Evolutionary conservation across 2,329 filamentous ascomycete species (phyloP), one percentile per base, ranked within the genome.

Genomic region (Epichloe gansuensis): DNA sequence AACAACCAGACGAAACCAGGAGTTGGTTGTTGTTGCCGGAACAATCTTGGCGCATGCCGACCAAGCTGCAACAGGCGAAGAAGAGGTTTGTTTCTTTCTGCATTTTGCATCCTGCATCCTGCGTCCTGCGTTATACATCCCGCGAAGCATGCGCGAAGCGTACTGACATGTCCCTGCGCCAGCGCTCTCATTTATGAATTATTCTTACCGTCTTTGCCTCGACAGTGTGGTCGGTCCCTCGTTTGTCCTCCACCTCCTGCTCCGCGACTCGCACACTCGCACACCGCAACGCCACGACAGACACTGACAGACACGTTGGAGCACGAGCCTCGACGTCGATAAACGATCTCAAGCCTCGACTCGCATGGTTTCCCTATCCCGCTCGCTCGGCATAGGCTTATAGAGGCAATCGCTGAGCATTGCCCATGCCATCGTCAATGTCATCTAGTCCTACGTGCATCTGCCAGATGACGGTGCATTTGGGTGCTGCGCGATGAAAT

Each of bases 401-500:
- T 48, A 44, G 9, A 31, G 43, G 43, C 52, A 13, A 47, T 15
- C 17, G 44, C 38, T 42, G 43, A 34, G 48, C 37, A 37, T 42
- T 34, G 7, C 48, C 23, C 12, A 55, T 55, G 53, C 53, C 44
- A 50, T 48, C 53, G 15, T 17, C 41, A 37, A 23, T 12, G 41
- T 37, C n/a, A 17, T 48, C 31, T 21, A 17, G 31, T 51, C 31
- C 46, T 13, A 37, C 38, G 15, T 54, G 52, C 50, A 57, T 54
- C 63, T 21, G 65, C 68, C 75, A 72, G 71, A 77, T 78, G 74
- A 73, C 69, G 66, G 63, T 65, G 63, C 63, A 61, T 63, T 66
- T 59, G 59, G 63, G 60, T 59, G 63, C 65, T 62, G 70, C 70
- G 72, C 67, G 69, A 89, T 89, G 85, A 82, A 82, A 69, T 76